Evolutionary conservation across 441 rosid genomes (phyloP), one percentile per base, ranked within the genome.

Genomic region (Mallotus repandus): DNA sequence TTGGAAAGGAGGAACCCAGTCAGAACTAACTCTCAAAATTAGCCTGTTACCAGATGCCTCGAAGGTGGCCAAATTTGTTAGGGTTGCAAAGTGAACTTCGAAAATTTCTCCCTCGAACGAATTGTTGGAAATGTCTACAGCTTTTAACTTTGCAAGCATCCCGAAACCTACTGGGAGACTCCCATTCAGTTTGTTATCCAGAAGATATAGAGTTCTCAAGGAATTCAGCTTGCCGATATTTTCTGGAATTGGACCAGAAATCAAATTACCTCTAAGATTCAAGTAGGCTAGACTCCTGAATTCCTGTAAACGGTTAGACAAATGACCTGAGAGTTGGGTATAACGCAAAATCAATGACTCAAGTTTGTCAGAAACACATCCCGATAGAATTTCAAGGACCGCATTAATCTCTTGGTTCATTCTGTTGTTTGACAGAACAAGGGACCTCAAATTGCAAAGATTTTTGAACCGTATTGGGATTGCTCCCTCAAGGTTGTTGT

Each of bases 41-140:
- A 68, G 18, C 4, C 32, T 16, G 9, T 68, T 69, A 0, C 13
- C 32, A 18, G 50, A 18, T 38, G 63, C 72, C 11, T 18, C 10
- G 35, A 69, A 69, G 0, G 3, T 2, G 1, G 19, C 4, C 53
- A 69, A 9, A 15, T 29, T 55, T 15, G 22, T 38, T 1, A 56
- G 55, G 22, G 57, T 69, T 70, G 43, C 25, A 13, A 71, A 60
- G 35, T 71, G 74, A 9, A 61, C 25, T 58, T 70, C 73, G 0
- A 14, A 70, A 58, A 70, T 43, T 19, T 58, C 55, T 6, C 73
- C 73, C 50, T 57, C 65, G 22, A 70, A 19, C 25, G 9, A 48
- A 62, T 71, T 71, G 14, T 46, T 1, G 16, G 66, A 58, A 43
- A 59, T 29, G 48, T 70, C 25, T 22, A 29, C 2, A 0, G 0